Conservation (phyloP, 352 stramenopile genomes). For the Phytophthora fragariaefolia region DNA sequence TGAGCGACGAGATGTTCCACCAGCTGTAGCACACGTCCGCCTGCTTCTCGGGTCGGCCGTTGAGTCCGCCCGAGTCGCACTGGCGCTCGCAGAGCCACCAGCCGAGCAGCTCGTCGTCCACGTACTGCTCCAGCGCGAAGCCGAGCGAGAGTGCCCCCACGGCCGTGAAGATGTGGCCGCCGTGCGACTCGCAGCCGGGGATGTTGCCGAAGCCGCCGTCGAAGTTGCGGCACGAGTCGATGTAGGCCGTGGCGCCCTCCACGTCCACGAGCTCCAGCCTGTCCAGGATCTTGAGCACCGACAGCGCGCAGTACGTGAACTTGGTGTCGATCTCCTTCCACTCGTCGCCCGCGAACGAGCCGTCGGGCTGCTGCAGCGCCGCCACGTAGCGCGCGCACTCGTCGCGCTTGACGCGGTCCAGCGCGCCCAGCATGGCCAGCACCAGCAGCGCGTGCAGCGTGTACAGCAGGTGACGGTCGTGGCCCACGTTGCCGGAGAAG, state of each 20-base stretch:
- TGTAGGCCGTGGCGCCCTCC: constrained; percentile 91
- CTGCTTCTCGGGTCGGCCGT: constrained; percentile 99
- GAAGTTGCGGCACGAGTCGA: constrained; percentile 98
- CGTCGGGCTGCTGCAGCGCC: constrained; percentile 95
- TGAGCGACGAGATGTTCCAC: constrained; percentile 98
- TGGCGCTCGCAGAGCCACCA: constrained; percentile 99
- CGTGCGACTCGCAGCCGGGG: constrained; percentile 97
- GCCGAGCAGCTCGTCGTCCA: constrained; percentile 91
- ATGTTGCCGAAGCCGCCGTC: constrained; percentile 93
- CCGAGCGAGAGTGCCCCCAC: constrained; percentile 95
- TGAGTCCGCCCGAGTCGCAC: constrained; percentile 95
- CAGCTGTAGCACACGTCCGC: constrained; percentile 99
- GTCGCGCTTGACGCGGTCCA: constrained; percentile 84
- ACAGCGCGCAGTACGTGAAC: constrained; percentile 99
- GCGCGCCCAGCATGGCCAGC: constrained; percentile 92
- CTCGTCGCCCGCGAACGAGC: constrained; percentile 97
- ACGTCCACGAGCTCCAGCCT: constrained; percentile 89
- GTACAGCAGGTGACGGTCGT: constrained; percentile 98
- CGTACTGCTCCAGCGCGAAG: constrained; percentile 69
- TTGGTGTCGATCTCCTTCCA: constrained; percentile 99
- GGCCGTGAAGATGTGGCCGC: constrained; percentile 98
- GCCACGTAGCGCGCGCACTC: constrained; percentile 87
- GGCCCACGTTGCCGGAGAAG: constrained; percentile 96
- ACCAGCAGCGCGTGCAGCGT: constrained; percentile 98
- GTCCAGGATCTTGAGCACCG: constrained; percentile 94